These are phyloP conservation scores for Erythrophleum fordii DNA, from an alignment of 306 rosid genomes.

Conservation along the genomic window DNA sequence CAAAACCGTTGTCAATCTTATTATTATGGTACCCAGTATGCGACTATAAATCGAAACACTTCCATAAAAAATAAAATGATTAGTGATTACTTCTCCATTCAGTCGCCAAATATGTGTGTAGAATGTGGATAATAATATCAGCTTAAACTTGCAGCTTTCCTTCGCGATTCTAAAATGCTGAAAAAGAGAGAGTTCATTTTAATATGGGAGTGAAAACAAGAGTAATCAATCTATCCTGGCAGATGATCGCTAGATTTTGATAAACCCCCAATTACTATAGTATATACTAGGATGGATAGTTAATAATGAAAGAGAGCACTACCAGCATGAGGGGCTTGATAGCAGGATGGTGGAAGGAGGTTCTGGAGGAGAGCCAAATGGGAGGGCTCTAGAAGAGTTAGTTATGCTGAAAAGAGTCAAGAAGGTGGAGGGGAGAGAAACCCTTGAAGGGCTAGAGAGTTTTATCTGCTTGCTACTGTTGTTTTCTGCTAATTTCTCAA, in stretches of 20 bases:
- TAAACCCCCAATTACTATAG: background rate
- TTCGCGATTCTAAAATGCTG: background rate
- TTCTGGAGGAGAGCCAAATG: background rate
- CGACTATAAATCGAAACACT: background rate
- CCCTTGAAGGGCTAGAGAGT: background rate
- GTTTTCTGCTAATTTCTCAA: background rate
- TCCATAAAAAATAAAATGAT: background rate
- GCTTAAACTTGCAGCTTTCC: slow-evolving; percentile 1
- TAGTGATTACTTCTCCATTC: background rate
- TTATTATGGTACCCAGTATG: background rate
- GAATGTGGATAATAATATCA: background rate
- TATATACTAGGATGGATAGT: background rate
- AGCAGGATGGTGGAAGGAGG: background rate
- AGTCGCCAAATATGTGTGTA: background rate
- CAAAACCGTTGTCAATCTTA: background rate
- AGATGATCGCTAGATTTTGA: slow-evolving; percentile 8
- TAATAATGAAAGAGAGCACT: background rate
- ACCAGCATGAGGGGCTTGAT: background rate
- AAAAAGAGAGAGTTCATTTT: background rate
- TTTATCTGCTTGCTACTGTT: background rate
- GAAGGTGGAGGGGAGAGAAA: background rate
- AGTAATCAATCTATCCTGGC: slow-evolving; percentile 6
- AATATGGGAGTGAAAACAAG: background rate
- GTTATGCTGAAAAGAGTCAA: background rate
- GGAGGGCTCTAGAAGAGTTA: background rate